Percentiles rank a stretch among this genome's conserved stretches.
phyloP scores from a whole-genome alignment of 768 basidiomycete genomes.

The Tulasnella sp. region DNA sequence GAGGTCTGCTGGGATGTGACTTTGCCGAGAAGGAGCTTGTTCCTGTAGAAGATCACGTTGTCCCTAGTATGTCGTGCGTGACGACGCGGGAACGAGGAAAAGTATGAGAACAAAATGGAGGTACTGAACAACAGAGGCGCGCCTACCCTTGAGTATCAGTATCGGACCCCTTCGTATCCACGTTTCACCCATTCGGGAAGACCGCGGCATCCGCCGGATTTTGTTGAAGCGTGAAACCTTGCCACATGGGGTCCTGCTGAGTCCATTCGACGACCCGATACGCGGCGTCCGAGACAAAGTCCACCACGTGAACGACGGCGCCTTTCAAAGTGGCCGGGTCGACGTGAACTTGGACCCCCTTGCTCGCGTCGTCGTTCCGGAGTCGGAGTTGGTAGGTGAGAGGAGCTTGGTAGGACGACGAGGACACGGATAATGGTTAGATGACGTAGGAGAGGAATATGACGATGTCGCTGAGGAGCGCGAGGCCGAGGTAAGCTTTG shows the following conservation, averaged over 20 bases:
- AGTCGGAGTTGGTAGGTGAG: too few relatives aligned
- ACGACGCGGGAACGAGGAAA: not conserved
- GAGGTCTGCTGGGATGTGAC: not conserved
- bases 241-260: constrained; percentile 37
- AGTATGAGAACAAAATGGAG: not conserved
- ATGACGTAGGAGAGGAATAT: not conserved
- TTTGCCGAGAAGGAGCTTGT: constrained; percentile 27
- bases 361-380: too few relatives aligned
- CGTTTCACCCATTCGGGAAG: constrained; percentile 49
- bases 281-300: constrained; percentile 39
- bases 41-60: constrained; percentile 40
- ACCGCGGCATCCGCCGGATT: constrained; percentile 29
- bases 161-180: constrained; percentile 21
- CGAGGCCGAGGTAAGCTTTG: not conserved
- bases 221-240: constrained; percentile 23
- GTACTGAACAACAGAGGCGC: not conserved
- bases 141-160: not conserved
- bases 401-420: too few relatives aligned
- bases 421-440: too few relatives aligned
- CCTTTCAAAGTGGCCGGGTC: too few relatives aligned
- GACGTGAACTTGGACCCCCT: too few relatives aligned
- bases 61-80: constrained; percentile 20
- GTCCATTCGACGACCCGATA: constrained; percentile 40
- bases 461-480: not conserved
- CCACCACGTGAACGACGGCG: constrained; percentile 37